phyloP scores from a whole-genome alignment of 352 stramenopile species.

The Thraustotheca clavata region DNA sequence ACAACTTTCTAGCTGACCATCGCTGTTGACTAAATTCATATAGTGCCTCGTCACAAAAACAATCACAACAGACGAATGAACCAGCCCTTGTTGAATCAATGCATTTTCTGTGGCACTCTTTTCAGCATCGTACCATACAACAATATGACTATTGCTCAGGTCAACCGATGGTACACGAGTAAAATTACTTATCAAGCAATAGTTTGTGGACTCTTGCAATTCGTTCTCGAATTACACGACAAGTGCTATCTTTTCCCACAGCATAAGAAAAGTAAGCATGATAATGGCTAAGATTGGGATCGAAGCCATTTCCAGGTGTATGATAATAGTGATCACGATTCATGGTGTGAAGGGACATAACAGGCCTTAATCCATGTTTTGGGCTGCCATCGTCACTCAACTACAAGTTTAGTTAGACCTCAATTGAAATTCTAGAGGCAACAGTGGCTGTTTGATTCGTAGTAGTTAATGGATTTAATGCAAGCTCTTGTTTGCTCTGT shows the following conservation, averaged over 20 bases:
- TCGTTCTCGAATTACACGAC: background rate
- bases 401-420: too few relatives aligned
- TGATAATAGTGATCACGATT: background rate
- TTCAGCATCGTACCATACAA: constrained; percentile 18
- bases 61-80: constrained; percentile 7
- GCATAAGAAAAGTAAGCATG: constrained; percentile 17
- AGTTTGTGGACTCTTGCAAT: background rate
- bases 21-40: constrained; percentile 23
- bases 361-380: background rate
- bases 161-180: background rate
- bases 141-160: background rate
- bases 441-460: too few relatives aligned
- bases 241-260: constrained; percentile 7
- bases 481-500: too few relatives aligned
- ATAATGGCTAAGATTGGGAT: constrained; percentile 13
- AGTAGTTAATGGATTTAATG: too few relatives aligned
- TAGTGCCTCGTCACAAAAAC: constrained; percentile 14
- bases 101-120: constrained; percentile 2
- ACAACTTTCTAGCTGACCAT: constrained; percentile 15
- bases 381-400: too few relatives aligned
- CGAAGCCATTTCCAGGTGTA: background rate
- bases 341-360: constrained; percentile 1
- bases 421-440: too few relatives aligned
- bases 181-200: constrained; percentile 6
- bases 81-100: constrained; percentile 12